These are phyloP conservation scores for Epichloe hybrida DNA, from an alignment of 2,329 filamentous ascomycete genomes.

Conservation along the genomic window DNA sequence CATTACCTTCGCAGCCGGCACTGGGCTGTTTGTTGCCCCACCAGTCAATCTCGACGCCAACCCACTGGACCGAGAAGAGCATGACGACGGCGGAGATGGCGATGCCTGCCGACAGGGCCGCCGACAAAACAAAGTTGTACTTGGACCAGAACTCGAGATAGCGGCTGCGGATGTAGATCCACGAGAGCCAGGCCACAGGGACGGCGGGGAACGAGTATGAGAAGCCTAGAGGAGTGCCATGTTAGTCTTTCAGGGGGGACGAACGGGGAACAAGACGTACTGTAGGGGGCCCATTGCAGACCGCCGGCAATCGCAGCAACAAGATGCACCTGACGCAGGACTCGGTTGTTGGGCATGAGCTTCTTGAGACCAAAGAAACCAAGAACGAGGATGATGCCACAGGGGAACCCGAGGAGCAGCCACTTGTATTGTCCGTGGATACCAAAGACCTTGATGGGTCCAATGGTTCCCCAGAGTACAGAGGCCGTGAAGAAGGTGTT, in stretches of 20 bases:
- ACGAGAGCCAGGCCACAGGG: conserved; percentile 32
- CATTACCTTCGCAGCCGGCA: conserved; percentile 12
- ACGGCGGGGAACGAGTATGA: conserved; percentile 33
- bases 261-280: background rate
- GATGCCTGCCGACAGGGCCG: conserved; percentile 29
- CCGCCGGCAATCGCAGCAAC: conserved; percentile 28
- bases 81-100: conserved; percentile 33
- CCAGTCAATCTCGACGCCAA: conserved; percentile 24
- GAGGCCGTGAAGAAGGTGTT: conserved; percentile 27
- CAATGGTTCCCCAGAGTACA: conserved; percentile 28
- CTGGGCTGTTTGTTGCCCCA: conserved; percentile 28
- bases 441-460: conserved; percentile 24
- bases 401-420: conserved; percentile 27
- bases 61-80: conserved; percentile 33
- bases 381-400: conserved; percentile 23
- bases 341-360: conserved; percentile 16
- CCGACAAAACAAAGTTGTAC: conserved; percentile 34
- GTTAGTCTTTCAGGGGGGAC: background rate
- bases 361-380: conserved; percentile 23
- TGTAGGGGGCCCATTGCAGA: conserved; percentile 30
- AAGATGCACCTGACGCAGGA: conserved; percentile 27
- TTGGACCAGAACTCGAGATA: conserved; percentile 35
- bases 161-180: conserved; percentile 31
- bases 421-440: conserved; percentile 21
- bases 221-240: conserved; percentile 11